These are phyloP conservation scores for Apiospora kogelbergensis DNA, from an alignment of 2,329 filamentous ascomycete genomes.

Conservation along the genomic window DNA sequence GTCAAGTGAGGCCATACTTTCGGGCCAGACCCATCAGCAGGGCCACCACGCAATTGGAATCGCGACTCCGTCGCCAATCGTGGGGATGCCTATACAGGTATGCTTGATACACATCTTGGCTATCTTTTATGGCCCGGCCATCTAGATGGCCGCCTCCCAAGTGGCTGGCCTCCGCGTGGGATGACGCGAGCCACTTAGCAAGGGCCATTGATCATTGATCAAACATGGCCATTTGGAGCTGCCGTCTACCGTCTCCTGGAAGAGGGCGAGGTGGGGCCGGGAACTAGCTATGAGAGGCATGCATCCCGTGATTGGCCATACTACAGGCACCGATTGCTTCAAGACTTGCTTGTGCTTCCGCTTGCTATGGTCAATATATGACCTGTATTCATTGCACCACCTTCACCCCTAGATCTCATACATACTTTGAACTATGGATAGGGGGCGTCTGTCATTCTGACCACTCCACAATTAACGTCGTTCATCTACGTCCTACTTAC, in stretches of 20 bases:
- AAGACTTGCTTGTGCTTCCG: slow-evolving; percentile 13
- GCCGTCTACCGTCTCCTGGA: not conserved
- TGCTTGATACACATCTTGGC: not conserved
- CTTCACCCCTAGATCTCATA: not conserved
- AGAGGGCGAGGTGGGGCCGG: not conserved
- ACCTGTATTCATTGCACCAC: slow-evolving; percentile 10
- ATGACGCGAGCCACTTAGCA: slow-evolving; percentile 1
- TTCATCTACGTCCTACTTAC: not conserved
- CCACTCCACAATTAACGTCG: not conserved
- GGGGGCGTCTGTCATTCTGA: not conserved
- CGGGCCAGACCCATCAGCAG: not conserved
- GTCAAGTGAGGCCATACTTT: not conserved
- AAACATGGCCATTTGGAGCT: not conserved
- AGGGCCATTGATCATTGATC: not conserved
- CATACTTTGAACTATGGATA: slow-evolving; percentile 11
- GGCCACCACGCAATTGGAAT: slow-evolving; percentile 1
- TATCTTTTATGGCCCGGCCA: not conserved
- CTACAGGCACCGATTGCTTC: slow-evolving; percentile 13
- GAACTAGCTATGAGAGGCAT: not conserved
- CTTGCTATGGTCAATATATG: slow-evolving; percentile 10
- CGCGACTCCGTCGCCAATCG: slow-evolving; percentile 5
- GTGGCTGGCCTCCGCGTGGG: slow-evolving; percentile 1
- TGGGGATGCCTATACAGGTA: not conserved
- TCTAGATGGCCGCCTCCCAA: not conserved
- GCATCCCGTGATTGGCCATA: slow-evolving; percentile 12